These are phyloP conservation scores for Penicillium daleae DNA, from an alignment of 495 filamentous ascomycete genomes.

Conservation along the genomic window DNA sequence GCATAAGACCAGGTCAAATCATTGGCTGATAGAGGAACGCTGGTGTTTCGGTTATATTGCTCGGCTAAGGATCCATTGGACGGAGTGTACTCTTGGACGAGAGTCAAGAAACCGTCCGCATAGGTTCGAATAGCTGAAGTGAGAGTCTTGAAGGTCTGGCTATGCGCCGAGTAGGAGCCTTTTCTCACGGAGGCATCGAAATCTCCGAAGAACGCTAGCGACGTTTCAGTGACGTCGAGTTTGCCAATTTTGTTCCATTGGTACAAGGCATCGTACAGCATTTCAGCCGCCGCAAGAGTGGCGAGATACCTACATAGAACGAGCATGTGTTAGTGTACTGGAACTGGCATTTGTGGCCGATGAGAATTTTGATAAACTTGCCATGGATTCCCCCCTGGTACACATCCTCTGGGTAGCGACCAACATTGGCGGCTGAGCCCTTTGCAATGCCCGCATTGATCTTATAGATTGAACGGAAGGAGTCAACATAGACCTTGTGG, in stretches of 20 bases:
- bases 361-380: conserved; percentile 18
- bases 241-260: conserved; percentile 59
- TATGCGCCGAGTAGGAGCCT: conserved; percentile 48
- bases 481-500: conserved; percentile 51
- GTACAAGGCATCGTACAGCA: conserved; percentile 62
- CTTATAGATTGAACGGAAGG: conserved; percentile 51
- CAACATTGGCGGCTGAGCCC: conserved; percentile 31
- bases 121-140: conserved; percentile 55
- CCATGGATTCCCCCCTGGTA: conserved; percentile 69
- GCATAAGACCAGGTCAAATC: conserved; percentile 53
- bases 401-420: conserved; percentile 66
- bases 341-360: not conserved
- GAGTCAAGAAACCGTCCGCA: conserved; percentile 53
- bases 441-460: conserved; percentile 37
- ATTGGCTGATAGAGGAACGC: conserved; percentile 53
- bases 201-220: conserved; percentile 61
- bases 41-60: conserved; percentile 56
- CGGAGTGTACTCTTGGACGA: conserved; percentile 43
- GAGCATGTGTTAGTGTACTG: not conserved
- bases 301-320: conserved; percentile 39
- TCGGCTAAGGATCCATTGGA: conserved; percentile 57
- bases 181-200: conserved; percentile 50
- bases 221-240: conserved; percentile 55
- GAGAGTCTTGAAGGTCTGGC: conserved; percentile 50
- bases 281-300: conserved; percentile 63